Conservation (phyloP, 257 asterid species). For the Scutellaria barbata region DNA sequence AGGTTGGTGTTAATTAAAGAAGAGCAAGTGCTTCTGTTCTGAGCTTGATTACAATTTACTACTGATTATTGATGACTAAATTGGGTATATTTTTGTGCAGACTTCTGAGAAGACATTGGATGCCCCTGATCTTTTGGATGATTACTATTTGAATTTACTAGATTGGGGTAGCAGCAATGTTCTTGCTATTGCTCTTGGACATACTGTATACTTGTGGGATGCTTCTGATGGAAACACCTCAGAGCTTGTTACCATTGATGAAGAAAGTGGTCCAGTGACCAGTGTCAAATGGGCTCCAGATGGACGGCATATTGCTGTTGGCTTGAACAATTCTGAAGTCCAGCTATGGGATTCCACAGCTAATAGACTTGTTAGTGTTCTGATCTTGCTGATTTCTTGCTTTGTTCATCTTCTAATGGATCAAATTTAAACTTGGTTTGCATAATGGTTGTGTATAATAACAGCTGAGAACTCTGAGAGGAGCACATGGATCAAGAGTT, state of each 20-base stretch:
- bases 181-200: constrained; percentile 80
- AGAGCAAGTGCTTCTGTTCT: background rate
- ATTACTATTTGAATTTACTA: constrained; percentile 76
- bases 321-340: constrained; percentile 60
- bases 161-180: constrained; percentile 93
- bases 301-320: constrained; percentile 57
- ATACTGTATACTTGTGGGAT: constrained; percentile 68
- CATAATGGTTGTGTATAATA: background rate
- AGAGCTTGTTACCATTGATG: constrained; percentile 54
- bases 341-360: constrained; percentile 67
- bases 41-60: background rate
- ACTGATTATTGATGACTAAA: constrained; percentile 13
- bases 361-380: constrained; percentile 45
- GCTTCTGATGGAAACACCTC: constrained; percentile 53
- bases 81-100: constrained; percentile 45
- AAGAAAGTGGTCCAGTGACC: constrained; percentile 63
- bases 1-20: constrained; percentile 52
- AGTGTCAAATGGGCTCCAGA: constrained; percentile 72
- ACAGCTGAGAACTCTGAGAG: constrained; percentile 55
- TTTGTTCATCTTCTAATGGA: background rate
- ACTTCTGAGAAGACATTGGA: constrained; percentile 83
- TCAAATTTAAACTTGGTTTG: background rate
- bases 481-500: constrained; percentile 69
- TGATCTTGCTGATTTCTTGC: background rate
- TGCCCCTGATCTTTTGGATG: constrained; percentile 85